Percentiles rank a stretch among this genome's conserved stretches.
phyloP scores from a whole-genome alignment of 345 rosid genomes.

The Firmiana major region DNA sequence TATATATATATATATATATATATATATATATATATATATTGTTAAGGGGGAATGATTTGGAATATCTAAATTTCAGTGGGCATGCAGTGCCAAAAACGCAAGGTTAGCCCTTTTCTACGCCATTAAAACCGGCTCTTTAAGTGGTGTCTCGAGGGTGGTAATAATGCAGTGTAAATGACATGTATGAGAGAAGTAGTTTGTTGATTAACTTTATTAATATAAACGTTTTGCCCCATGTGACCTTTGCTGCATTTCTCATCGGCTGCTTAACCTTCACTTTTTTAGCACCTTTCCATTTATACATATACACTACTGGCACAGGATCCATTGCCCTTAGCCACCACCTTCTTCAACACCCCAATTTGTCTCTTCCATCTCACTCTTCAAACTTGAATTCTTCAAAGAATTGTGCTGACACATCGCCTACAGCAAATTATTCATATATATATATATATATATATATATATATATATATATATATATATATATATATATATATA shows the following conservation, averaged over 20 bases:
- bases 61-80: neutral
- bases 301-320: conserved; percentile 28
- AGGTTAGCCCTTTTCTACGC: conserved; percentile 51
- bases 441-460: neutral
- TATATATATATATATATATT: too few relatives aligned
- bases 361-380: neutral
- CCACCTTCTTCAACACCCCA: conserved; percentile 5
- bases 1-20: too few relatives aligned
- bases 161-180: neutral
- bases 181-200: neutral
- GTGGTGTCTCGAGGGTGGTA: conserved; percentile 5
- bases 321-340: conserved; percentile 28
- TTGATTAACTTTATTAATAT: conserved; percentile 33
- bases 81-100: conserved; percentile 54
- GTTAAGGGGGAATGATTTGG: too few relatives aligned
- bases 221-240: conserved; percentile 76
- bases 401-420: neutral
- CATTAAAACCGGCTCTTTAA: conserved; percentile 63
- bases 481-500: neutral
- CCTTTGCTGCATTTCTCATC: conserved; percentile 52
- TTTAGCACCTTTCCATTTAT: conserved; percentile 13
- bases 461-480: neutral
- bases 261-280: conserved; percentile 41
- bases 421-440: neutral
- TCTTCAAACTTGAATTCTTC: neutral